Conservation (phyloP, 345 rosid species). For the Isatis tinctoria region DNA sequence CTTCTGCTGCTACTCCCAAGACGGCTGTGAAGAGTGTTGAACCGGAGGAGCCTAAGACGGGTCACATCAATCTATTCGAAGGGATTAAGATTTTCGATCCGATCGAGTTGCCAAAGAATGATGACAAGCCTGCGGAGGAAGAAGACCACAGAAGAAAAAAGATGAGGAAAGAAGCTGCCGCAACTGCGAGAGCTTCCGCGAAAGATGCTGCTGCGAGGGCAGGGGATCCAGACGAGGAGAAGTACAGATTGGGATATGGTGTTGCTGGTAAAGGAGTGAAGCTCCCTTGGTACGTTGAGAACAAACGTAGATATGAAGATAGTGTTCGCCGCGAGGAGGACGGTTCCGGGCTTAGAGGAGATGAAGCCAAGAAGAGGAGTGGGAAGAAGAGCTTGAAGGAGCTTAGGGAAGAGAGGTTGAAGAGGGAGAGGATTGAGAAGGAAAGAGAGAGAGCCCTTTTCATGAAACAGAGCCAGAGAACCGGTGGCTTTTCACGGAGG, state of each 20-base stretch:
- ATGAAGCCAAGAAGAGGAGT: constrained; percentile 44
- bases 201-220: constrained; percentile 33
- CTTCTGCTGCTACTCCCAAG: background rate
- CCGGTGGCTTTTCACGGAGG: constrained; percentile 50
- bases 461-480: constrained; percentile 45
- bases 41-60: constrained; percentile 47
- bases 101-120: constrained; percentile 36
- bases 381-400: constrained; percentile 73
- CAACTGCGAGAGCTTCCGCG: constrained; percentile 38
- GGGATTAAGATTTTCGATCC: constrained; percentile 91
- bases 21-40: constrained; percentile 13
- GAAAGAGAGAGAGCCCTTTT: constrained; percentile 59
- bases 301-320: constrained; percentile 34
- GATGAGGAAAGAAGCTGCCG: constrained; percentile 74
- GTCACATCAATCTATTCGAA: constrained; percentile 87
- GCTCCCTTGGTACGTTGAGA: constrained; percentile 88
- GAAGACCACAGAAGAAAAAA: constrained; percentile 61
- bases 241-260: constrained; percentile 81
- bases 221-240: constrained; percentile 71
- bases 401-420: constrained; percentile 69
- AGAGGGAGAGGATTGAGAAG: constrained; percentile 75
- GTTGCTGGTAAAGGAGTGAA: constrained; percentile 93
- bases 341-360: constrained; percentile 23
- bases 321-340: constrained; percentile 17
- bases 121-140: constrained; percentile 37